Evolutionary conservation across 2,329 filamentous ascomycete species (phyloP), one percentile per base, ranked within the genome.

Genomic region (Microthyrium microscopicum): DNA sequence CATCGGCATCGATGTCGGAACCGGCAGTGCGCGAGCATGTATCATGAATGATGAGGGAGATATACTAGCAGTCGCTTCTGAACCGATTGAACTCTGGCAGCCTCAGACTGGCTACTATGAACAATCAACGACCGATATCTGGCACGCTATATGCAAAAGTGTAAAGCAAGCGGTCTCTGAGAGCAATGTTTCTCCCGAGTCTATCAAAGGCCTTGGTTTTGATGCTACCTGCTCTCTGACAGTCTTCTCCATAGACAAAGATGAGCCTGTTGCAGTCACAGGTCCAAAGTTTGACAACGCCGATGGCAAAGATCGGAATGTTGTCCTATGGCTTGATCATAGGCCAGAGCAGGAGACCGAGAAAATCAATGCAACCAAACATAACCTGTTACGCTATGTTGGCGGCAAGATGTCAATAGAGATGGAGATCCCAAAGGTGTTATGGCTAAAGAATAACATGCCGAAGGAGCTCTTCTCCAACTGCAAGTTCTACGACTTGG

Each of bases 391-490:
- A 38, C 79, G 84, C 49, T 98, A 98, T 51, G 89, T 98, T 13
- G 89, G 89, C 45, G 89, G 89, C 41, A 87, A 79, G 53, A 98
- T 98, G 89, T 93, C 83, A 53, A 87, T 94, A 43, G 89, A 98
- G 64, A 98, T 98, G 89, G 89, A 98, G 56, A 91, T 98, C 36
- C 89, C 89, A 42, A 98, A 98, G 61, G 82, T 94, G 1, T 66
- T 95, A 37, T 98, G 89, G 89, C 68, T 98, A 51, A 95, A 95
- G 68, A 93, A 93, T 57, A 72, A 95, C 59, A 95, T 98, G 89
- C 79, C 89, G 3, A 68, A 78, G 35, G 81, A 93, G 47, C 64
- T 89, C 12, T 98, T 95, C 48, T 75, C 77, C 36, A 74, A 77
- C 40, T 94, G 85, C 73, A 94, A 93, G 57, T 98, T 98, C 52